Evolutionary conservation across 2,329 filamentous ascomycete genomes (phyloP).

Genomic region (Ophiostoma sp.): DNA sequence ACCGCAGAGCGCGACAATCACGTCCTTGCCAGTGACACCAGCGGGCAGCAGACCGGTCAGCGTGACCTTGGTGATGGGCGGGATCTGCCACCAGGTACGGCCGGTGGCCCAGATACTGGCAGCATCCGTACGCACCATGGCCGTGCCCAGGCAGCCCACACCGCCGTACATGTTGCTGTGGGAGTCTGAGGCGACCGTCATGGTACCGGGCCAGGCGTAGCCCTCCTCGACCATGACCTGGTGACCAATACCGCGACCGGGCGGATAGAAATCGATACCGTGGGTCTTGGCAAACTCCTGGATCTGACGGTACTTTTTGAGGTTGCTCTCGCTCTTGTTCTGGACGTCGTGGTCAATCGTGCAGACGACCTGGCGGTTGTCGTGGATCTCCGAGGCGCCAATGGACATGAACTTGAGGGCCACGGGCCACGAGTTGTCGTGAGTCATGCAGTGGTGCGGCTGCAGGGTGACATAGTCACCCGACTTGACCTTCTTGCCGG

Average conservation of each 20-base stretch:
- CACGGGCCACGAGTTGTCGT: constrained; percentile 56
- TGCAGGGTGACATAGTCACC: constrained; percentile 83
- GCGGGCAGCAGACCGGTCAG: constrained; percentile 72
- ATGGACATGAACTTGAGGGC: constrained; percentile 79
- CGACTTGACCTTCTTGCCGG: constrained; percentile 71
- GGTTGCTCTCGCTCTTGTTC: constrained; percentile 73
- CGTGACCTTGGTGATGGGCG: constrained; percentile 73
- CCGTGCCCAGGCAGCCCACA: constrained; percentile 72
- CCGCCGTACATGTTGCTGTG: constrained; percentile 86
- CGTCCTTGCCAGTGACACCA: constrained; percentile 89
- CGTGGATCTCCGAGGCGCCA: constrained; percentile 70
- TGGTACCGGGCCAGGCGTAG: constrained; percentile 76
- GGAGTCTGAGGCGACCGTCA: constrained; percentile 75
- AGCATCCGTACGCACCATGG: constrained; percentile 84
- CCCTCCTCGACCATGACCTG: constrained; percentile 91
- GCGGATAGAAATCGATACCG: constrained; percentile 71
- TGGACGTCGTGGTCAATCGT: constrained; percentile 88
- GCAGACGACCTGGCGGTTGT: constrained; percentile 75
- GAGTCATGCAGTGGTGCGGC: constrained; percentile 77
- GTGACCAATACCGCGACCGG: constrained; percentile 57
- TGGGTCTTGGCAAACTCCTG: constrained; percentile 79
- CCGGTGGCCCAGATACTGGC: constrained; percentile 83
- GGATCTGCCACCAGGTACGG: constrained; percentile 85
- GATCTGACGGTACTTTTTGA: constrained; percentile 81
- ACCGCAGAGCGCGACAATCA: constrained; percentile 85